A percentile compares a stretch with the other conserved stretches of the same genome.
Conservation (phyloP, 805 yeast genomes). For the Clavispora santaluciae region DNA sequence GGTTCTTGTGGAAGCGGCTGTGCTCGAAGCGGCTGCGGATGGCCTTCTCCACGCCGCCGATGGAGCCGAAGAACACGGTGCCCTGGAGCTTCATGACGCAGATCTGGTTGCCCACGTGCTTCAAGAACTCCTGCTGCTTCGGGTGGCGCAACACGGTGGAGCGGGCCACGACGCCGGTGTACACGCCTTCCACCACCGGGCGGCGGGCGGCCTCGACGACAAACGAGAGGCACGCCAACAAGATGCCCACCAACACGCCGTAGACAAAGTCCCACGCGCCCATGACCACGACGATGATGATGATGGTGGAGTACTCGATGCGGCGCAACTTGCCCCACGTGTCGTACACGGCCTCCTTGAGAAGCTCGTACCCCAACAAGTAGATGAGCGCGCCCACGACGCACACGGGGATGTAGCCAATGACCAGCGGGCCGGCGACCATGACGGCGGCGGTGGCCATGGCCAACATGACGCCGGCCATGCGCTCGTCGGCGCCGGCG, state of each 20-base stretch:
- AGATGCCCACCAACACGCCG: constrained; percentile 86
- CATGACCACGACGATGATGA: constrained; percentile 88
- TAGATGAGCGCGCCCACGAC: constrained; percentile 93
- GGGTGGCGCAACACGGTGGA: constrained; percentile 92
- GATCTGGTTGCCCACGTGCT: constrained; percentile 85
- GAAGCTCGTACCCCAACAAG: constrained; percentile 81
- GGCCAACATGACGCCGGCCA: constrained; percentile 89
- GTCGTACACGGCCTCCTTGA: constrained; percentile 82
- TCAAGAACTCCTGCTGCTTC: constrained; percentile 77
- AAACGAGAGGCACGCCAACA: constrained; percentile 90
- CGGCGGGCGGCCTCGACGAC: constrained; percentile 86
- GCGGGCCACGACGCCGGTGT: constrained; percentile 82
- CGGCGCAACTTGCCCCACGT: constrained; percentile 69
- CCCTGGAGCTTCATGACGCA: constrained; percentile 85
- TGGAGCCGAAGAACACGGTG: constrained; percentile 89
- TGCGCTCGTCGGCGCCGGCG: constrained; percentile 88
- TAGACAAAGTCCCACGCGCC: constrained; percentile 92
- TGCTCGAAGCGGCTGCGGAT: constrained; percentile 63
- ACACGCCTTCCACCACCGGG: constrained; percentile 76
- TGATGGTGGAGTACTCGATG: constrained; percentile 80
- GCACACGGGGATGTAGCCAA: constrained; percentile 91
- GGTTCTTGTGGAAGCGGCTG: constrained; percentile 44
- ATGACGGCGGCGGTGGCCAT: constrained; percentile 73
- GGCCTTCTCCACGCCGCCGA: constrained; percentile 80
- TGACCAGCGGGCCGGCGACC: constrained; percentile 87